Percentiles rank a stretch among this genome's conserved stretches.
These are phyloP conservation scores for Carex scoparia DNA, from an alignment of 176 grass and related monocot species.

Conservation along the genomic window DNA sequence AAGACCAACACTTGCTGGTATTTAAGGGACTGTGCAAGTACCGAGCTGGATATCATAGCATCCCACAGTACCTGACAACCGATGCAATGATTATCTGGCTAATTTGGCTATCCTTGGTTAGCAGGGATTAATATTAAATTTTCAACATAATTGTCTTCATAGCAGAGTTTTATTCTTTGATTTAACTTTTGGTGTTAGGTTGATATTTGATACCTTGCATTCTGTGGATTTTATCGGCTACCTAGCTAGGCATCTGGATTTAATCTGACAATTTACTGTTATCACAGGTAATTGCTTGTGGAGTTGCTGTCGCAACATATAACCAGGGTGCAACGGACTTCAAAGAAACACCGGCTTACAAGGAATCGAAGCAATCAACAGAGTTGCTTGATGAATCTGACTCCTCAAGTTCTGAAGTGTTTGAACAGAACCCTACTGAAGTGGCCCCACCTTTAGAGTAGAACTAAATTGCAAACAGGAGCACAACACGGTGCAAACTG, in stretches of 20 bases:
- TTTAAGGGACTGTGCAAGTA: not conserved
- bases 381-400: constrained; percentile 88
- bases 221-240: not conserved
- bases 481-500: not conserved
- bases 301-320: constrained; percentile 76
- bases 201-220: not conserved
- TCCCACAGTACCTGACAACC: not conserved
- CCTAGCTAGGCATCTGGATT: not conserved
- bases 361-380: constrained; percentile 58
- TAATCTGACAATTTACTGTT: not conserved
- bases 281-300: constrained; percentile 74
- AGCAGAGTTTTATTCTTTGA: not conserved
- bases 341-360: constrained; percentile 71
- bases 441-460: constrained; percentile 83
- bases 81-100: not conserved
- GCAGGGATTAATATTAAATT: not conserved
- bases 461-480: constrained; percentile 26
- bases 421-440: constrained; percentile 95
- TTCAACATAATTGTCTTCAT: not conserved
- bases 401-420: constrained; percentile 70
- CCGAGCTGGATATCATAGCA: not conserved
- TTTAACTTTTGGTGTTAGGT: not conserved
- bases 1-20: not conserved
- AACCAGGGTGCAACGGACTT: constrained; percentile 92
- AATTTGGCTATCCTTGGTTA: not conserved